phyloP scores from a whole-genome alignment of 495 filamentous ascomycete genomes.

The Podospora pseudocomata region DNA sequence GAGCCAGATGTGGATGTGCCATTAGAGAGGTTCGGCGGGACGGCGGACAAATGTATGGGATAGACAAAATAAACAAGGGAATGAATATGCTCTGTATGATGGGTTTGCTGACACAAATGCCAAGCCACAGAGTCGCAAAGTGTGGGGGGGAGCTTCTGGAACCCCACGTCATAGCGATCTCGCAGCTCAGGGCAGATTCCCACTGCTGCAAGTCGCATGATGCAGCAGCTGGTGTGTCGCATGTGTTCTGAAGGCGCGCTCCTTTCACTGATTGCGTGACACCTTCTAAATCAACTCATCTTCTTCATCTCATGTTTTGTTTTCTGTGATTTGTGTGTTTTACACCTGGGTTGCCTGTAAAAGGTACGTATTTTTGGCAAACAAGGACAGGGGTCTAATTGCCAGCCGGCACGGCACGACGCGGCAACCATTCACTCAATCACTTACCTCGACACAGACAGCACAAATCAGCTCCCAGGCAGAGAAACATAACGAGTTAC shows the following conservation, averaged over 20 bases:
- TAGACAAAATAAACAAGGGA: too few relatives aligned
- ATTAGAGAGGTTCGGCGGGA: constrained; percentile 17
- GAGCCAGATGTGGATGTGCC: constrained; percentile 44
- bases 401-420: background rate
- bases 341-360: too few relatives aligned
- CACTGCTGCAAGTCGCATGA: background rate
- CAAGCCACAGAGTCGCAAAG: background rate
- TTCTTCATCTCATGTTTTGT: background rate
- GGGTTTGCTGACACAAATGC: background rate
- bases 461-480: too few relatives aligned
- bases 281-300: background rate
- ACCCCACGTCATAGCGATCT: background rate
- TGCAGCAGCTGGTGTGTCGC: background rate
- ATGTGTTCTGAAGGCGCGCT: background rate
- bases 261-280: background rate
- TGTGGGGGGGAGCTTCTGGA: background rate
- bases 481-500: background rate
- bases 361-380: background rate
- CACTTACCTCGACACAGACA: too few relatives aligned
- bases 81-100: too few relatives aligned
- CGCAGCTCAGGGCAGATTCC: background rate
- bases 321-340: background rate
- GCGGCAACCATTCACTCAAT: background rate
- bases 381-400: background rate
- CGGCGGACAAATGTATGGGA: too few relatives aligned